phyloP scores from a whole-genome alignment of 108 stramenopile genomes.

The Hondaea fermentalgiana region DNA sequence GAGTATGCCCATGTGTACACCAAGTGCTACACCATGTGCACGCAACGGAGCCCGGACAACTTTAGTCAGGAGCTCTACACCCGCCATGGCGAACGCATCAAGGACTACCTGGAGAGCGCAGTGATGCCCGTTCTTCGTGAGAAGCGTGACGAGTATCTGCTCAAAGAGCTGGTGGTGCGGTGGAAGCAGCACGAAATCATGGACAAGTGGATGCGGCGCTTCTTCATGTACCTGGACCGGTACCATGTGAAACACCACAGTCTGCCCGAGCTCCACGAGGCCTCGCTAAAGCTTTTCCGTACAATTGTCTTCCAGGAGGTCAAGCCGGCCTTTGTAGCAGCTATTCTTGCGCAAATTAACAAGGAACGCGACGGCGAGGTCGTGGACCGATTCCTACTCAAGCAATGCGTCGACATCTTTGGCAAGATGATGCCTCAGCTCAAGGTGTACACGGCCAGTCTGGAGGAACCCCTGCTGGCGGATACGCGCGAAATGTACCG shows the following conservation, averaged over 20 bases:
- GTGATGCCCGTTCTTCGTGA: conserved; percentile 81
- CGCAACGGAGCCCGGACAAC: conserved; percentile 96
- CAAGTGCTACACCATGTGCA: conserved; percentile 99
- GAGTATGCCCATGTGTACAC: conserved; percentile 56
- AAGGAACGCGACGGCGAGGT: conserved; percentile 83
- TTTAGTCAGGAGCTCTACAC: conserved; percentile 94
- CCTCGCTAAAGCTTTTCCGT: conserved; percentile 82
- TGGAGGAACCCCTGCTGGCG: conserved; percentile 77
- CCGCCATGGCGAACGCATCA: conserved; percentile 87
- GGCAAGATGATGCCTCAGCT: conserved; percentile 87
- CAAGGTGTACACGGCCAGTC: conserved; percentile 76
- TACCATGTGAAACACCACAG: conserved; percentile 78
- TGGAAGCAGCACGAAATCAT: conserved; percentile 97
- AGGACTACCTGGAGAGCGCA: conserved; percentile 69
- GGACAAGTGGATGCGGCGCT: conserved; percentile 98
- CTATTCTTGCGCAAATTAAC: conserved; percentile 84
- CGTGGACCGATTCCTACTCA: conserved; percentile 87
- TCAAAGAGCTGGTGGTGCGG: conserved; percentile 81
- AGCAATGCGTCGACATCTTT: conserved; percentile 84
- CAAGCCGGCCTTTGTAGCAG: conserved; percentile 68
- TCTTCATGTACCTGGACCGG: conserved; percentile 96
- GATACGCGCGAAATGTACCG: conserved; percentile 82
- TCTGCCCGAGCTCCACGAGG: conserved; percentile 62
- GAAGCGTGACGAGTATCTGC: conserved; percentile 64
- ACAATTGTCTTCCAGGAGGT: conserved; percentile 85